Conservation (phyloP, 345 rosid genomes). For the Cochlearia excelsa region DNA sequence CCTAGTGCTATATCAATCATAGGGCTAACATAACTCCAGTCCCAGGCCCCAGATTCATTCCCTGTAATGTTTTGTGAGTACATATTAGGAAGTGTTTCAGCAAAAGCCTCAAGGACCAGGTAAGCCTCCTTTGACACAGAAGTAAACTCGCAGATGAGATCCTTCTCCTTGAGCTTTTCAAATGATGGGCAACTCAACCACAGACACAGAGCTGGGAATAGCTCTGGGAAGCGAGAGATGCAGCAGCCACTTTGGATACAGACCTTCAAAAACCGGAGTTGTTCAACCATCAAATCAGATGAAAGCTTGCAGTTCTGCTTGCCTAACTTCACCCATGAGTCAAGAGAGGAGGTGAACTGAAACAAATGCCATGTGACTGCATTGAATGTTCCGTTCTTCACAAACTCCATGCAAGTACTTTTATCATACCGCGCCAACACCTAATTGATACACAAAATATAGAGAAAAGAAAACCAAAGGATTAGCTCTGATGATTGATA, state of each 20-base stretch:
- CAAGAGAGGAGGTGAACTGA: slow-evolving; percentile 56
- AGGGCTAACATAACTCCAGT: slow-evolving; percentile 76
- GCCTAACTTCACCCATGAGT: slow-evolving; percentile 67
- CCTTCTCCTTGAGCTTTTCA: slow-evolving; percentile 51
- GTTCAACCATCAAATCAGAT: slow-evolving; percentile 76
- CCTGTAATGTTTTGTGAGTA: slow-evolving; percentile 37
- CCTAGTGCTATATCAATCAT: slow-evolving; percentile 69
- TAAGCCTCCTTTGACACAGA: slow-evolving; percentile 69
- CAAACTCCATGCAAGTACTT: slow-evolving; percentile 51
- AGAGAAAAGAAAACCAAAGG: slow-evolving; percentile 18
- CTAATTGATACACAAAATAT: slow-evolving; percentile 35
- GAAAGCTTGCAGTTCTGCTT: slow-evolving; percentile 65
- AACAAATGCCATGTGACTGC: slow-evolving; percentile 71
- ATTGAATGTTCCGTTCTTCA: slow-evolving; percentile 50
- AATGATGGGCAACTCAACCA: slow-evolving; percentile 82
- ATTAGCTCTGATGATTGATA: slow-evolving; percentile 13
- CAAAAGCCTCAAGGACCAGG: slow-evolving; percentile 72
- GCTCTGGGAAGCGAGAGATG: slow-evolving; percentile 60
- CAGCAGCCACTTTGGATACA: slow-evolving; percentile 66
- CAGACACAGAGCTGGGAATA: slow-evolving; percentile 76
- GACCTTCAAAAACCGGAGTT: slow-evolving; percentile 76
- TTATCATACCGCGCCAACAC: slow-evolving; percentile 68
- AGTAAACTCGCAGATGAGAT: slow-evolving; percentile 59
- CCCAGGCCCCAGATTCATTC: slow-evolving; percentile 51
- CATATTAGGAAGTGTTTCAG: slow-evolving; percentile 65